Evolutionary conservation across 2,329 filamentous ascomycete genomes (phyloP), one percentile per base, ranked within the genome.

Genomic region (Fusarium keratoplasticum): DNA sequence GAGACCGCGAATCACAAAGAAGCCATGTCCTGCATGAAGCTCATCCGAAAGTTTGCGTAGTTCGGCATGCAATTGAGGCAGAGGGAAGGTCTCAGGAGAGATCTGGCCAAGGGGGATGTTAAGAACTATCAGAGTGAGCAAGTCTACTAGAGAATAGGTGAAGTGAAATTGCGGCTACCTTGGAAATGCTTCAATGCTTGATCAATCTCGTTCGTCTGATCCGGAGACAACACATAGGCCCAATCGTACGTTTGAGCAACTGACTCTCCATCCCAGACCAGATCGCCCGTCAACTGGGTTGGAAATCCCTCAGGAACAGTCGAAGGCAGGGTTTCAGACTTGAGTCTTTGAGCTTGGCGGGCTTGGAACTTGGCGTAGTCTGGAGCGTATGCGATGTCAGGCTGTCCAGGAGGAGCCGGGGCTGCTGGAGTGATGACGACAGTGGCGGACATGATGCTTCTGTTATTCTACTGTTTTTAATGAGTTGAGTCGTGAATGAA

Each of bases 1-100:
- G 1, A 92, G 77, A 7, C 91, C 91, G 3, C 89, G 87, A 18
- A 93, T 78, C 2, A 91, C 89, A 57, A 88, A 88, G 82, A 92
- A 91, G 3, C 91, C 91, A 59, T 87, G 86, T 3, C 90, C 89
- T 31, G 83, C 80, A 77, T 91, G 89, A 1, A 92, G 79, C 67
- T 91, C 88, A 11, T 82, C 75, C 0, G 89, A 90, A 11, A 91
- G 79, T 0, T 81, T 80, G 4, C 89, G 86, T 3, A 92, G 83
- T 13, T 83, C 83, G 0, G 79, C 58, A 67, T 88, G 87, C 0
- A 92, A 81, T 0, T 77, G 85, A 0, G 88, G 87, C 0, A 92
- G 80, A 0, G 89, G 89, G 47, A 92, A 92, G 0, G 86, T 90
- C 4, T 85, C 82, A 66, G 84, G 82, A 8, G 77, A 82, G 58